Base-by-base conservation (phyloP, 202 grass and related monocot species). In the Elaeis oleifera region DNA sequence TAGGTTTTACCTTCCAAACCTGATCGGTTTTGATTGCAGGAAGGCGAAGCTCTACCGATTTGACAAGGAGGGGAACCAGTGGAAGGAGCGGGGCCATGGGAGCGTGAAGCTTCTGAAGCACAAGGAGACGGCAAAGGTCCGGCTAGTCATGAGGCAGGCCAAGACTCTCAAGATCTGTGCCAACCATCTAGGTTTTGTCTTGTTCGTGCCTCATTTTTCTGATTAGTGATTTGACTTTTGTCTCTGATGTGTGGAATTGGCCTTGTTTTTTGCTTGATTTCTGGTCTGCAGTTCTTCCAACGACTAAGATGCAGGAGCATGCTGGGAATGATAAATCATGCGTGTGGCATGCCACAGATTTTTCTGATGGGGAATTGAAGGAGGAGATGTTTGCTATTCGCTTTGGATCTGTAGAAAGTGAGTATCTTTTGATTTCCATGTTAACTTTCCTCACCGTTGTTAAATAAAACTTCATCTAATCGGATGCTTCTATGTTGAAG, bases 1-100 rank as follows among this genome's bases (percentile, higher is more conserved):
- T n/a, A 27, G 16, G 16, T 1, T 6, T 60, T 32, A 6, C 26
- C 26, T 28, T 20, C 28, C 5, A 4, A 11, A 16, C 11, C 8
- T 27, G 23, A 18, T 60, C 24, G 58, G 60, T 69, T 77, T 57
- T 39, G 5, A 28, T 18, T 31, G 8, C 18, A 68, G 65, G 24
- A 68, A 56, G 18, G 65, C 65, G 26, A 68, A 68, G 65, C 65
- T 68, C 6, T 68, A 68, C 18, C 65, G 65, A 28, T 68, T 56
- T 24, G 65, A 68, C 52, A 56, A 68, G 27, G 65, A 44, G 52
- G 65, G 65, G 52, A 68, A 55, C 17, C 65, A 68, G 65, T 68
- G 65, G 65, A 68, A 68, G 52, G 65, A 68, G 52, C 52, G 65
- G 51, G 65, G 65, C 28, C 31, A 3, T 4, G 65, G 65, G 17